phyloP scores from a whole-genome alignment of 768 basidiomycete species.

The Mycena polygramma region DNA sequence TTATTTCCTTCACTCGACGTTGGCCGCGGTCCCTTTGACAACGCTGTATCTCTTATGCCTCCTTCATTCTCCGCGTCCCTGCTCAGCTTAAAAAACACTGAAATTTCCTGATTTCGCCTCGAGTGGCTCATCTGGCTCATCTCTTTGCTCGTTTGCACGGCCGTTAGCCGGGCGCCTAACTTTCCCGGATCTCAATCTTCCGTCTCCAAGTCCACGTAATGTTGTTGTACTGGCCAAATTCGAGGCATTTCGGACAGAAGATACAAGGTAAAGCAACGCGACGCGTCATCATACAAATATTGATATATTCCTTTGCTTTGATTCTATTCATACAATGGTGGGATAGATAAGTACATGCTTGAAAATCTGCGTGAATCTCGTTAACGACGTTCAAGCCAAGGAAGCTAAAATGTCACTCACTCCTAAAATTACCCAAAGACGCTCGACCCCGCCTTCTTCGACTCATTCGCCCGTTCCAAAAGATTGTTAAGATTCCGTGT shows the following conservation, averaged over 20 bases:
- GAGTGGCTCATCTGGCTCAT: background rate
- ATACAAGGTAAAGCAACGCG: conserved; percentile 6
- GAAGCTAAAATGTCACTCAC: conserved; percentile 24
- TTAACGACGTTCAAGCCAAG: conserved; percentile 13
- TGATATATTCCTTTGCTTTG: conserved; percentile 35
- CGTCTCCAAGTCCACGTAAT: background rate
- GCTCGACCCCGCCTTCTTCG: conserved; percentile 35
- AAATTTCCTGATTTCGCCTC: background rate
- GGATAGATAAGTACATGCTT: conserved; percentile 34
- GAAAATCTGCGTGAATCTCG: conserved; percentile 20
- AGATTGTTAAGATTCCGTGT: conserved; percentile 80
- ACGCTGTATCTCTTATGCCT: background rate
- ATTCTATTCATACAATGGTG: conserved; percentile 36
- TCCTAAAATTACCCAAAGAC: conserved; percentile 34
- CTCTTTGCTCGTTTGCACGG: no score
- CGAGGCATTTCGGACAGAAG: background rate
- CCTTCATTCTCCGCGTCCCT: background rate
- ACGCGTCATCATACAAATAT: conserved; percentile 33
- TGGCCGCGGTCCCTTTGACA: background rate
- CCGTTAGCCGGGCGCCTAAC: background rate
- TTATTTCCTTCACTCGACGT: background rate
- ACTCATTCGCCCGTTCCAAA: conserved; percentile 50
- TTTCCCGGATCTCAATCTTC: background rate
- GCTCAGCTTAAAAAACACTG: background rate
- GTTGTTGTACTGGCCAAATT: background rate